Base-by-base conservation (phyloP, 2,329 filamentous ascomycete species). In the Thelonectria rubi region DNA sequence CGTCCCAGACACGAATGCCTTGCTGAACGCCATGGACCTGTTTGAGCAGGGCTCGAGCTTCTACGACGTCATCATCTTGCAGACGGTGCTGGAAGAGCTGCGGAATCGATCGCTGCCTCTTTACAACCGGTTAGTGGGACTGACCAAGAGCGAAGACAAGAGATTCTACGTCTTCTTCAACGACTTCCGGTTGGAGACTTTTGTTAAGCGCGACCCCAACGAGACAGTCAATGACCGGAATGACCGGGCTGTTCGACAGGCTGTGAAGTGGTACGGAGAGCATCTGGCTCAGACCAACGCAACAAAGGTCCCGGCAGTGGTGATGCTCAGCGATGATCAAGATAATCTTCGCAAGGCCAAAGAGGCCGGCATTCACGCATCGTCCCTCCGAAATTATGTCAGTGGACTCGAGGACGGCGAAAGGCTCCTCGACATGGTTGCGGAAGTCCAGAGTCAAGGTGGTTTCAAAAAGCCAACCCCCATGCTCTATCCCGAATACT, bases 101-200 rank as follows among this genome's bases (percentile, higher is more conserved):
- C 92, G 93, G 74, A 97, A 97, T 76, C 88, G 94, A 69, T 98
- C 94, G 12, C 79, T 98, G 63, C 95, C 95, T 43, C 86, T 99
- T 39, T 99, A 98, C 81, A 97, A 97, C 77, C 91, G 95, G 40
- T 82, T 99, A 51, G 88, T 98, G 68, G 89, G 91, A 20, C 82
- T 99, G 65, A 97, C 94, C 40, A 97, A 94, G 78, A 97, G 94
- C 73, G 93, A 97, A 71, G 93, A 97, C 67, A 99, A 99, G 82
- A 88, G 94, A 56, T 98, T 97, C 76, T 97, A 98, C 74, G 92
- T 99, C 54, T 99, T 99, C 77, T 98, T 98, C 86, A 99, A 99
- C 76, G 95, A 99, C 72, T 99, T 99, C 74, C 87, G 94, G 53
- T 82, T 94, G 40, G 96, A 99, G 77, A 99, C 95, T 0, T 91